These are phyloP conservation scores for Colletotrichum somersetense DNA, from an alignment of 2,329 filamentous ascomycete species.

Conservation along the genomic window DNA sequence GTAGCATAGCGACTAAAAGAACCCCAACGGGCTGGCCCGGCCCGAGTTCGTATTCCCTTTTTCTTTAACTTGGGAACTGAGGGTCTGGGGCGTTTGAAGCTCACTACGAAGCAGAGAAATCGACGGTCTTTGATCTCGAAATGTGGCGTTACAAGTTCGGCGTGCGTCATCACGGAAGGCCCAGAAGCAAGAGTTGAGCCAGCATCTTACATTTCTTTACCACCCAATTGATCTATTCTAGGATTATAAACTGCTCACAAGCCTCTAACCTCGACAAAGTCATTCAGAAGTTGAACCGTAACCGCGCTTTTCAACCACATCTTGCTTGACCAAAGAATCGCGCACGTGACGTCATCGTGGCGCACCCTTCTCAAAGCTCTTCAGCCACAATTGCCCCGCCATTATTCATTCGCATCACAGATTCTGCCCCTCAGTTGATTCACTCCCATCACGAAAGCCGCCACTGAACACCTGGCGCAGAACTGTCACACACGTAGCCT, in stretches of 20 bases:
- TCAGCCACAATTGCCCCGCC: conserved; percentile 42
- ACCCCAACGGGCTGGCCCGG: background rate
- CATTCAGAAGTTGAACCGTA: no score
- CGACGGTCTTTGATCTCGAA: conserved; percentile 1
- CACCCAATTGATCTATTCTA: background rate
- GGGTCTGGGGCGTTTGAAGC: background rate
- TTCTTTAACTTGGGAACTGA: background rate
- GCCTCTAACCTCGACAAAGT: no score
- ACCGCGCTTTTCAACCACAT: background rate
- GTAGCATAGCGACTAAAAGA: background rate
- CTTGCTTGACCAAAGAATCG: background rate
- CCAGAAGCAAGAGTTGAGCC: background rate
- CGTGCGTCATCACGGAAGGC: conserved; percentile 11
- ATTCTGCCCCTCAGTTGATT: conserved; percentile 37
- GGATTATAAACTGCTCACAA: accelerated
- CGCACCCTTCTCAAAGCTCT: conserved; percentile 17
- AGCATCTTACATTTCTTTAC: background rate
- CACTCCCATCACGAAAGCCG: conserved; percentile 19
- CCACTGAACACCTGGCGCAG: conserved; percentile 14
- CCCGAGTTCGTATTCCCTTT: background rate
- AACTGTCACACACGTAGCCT: background rate
- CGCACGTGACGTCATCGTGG: conserved; percentile 41
- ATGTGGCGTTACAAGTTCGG: conserved; percentile 14
- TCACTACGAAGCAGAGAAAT: background rate
- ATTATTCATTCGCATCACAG: conserved; percentile 32